Base-by-base conservation (phyloP, 1,139 yeast genomes). In the Taphrina deformans region DNA sequence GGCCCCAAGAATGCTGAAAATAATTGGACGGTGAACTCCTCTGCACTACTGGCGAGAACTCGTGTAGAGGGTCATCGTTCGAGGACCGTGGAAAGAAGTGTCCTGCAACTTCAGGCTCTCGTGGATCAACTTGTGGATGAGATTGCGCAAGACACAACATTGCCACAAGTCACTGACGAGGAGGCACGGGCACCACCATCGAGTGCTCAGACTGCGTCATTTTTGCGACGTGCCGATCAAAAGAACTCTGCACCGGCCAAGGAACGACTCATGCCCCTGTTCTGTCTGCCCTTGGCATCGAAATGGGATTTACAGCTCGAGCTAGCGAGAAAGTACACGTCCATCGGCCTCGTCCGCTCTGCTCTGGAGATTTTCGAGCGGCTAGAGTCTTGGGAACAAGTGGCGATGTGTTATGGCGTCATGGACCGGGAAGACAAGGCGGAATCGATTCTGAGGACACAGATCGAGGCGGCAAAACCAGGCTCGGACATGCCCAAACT, bases 1-100 rank as follows among this genome's bases (percentile, higher is more conserved):
- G 55, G 26, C 12, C 27, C 46, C 4, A 35, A 24, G 12, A 45
- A 18, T 23, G 21, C 52, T 3, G 41, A 50, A 21, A 41, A 14
- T 5, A 88, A 89, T 75, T 91, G 97, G 96, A 78, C 89, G 0
- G 75, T 93, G 2, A 90, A 86, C 72, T 84, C 95, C 2, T 80
- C 95, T 69, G 90, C 96, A 0, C 79, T 95, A 64, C 92, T 98
- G 97, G 89, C 88, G 72, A 82, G 99, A 73, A 89, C 97, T 12
- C 71, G 89, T 18, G 79, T 92, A 51, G 99, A 95, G 75, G 84
- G 96, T 0, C 81, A 81, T 53, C 87, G 86, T 69, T 85, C 96
- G 2, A 86, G 89, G 73, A 92, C 98, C 0, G 86, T 92, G 24
- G 99, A 95, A 76, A 83, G 99, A 75, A 98, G 98, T 63, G 86